Percentiles rank a stretch among this genome's conserved stretches.
Evolutionary conservation across 1,284 basidiomycete species (phyloP).

Genomic region (Ustilago loliicola): DNA sequence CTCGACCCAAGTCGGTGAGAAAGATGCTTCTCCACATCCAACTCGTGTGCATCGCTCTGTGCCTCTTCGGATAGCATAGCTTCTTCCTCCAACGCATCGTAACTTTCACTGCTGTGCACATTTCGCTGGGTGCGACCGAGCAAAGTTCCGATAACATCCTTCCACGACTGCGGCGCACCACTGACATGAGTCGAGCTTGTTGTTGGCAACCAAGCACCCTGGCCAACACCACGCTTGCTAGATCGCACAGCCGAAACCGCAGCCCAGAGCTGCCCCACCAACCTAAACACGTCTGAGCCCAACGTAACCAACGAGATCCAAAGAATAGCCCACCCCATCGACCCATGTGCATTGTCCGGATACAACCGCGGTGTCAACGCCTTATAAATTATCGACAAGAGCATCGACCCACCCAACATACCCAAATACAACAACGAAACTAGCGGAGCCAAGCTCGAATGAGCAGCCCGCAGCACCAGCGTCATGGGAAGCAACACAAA

Average conservation of each 20-base stretch:
- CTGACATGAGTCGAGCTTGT: background rate
- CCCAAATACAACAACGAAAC: conserved; percentile 56
- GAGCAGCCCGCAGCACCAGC: conserved; percentile 58
- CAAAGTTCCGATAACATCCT: conserved; percentile 23
- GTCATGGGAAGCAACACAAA: conserved; percentile 63
- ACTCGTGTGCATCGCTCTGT: conserved; percentile 34
- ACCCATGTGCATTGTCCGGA: conserved; percentile 58
- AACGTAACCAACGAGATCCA: conserved; percentile 60
- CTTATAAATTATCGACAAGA: conserved; percentile 63
- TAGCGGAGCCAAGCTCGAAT: conserved; percentile 58
- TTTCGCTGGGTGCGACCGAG: conserved; percentile 21
- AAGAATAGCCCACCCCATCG: conserved; percentile 55
- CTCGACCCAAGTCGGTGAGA: conserved; percentile 12
- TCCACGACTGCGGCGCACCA: conserved; percentile 19
- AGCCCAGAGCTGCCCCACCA: conserved; percentile 41
- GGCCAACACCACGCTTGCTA: conserved; percentile 2
- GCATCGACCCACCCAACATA: conserved; percentile 46
- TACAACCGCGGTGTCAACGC: conserved; percentile 62
- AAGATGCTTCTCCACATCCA: conserved; percentile 37
- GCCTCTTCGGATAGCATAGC: conserved; percentile 41
- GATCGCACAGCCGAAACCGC: conserved; percentile 18
- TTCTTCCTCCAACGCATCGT: conserved; percentile 45
- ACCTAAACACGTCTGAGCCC: conserved; percentile 49
- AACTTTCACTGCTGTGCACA: conserved; percentile 19
- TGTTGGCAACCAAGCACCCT: conserved; percentile 18